A percentile compares a stretch with the other conserved stretches of the same genome.
Evolutionary conservation across 1,284 basidiomycete genomes (phyloP).

Genomic region (Trametes polyzona): DNA sequence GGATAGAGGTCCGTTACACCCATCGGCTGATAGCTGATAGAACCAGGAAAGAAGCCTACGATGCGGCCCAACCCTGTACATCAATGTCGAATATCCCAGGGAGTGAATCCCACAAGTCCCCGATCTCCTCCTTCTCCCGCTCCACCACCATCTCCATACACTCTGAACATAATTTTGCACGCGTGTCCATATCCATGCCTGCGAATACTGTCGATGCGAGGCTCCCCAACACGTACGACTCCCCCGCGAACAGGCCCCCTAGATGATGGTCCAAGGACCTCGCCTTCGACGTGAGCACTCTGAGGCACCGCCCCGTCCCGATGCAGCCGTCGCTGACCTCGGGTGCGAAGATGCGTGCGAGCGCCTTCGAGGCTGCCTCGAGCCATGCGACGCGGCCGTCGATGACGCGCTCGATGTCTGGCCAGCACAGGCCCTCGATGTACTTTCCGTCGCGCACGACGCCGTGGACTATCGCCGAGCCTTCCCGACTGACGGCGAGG

Average conservation of each 20-base stretch:
- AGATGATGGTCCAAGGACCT: background rate
- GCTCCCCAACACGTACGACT: background rate
- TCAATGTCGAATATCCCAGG: background rate
- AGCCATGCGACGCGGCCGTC: conserved; percentile 5
- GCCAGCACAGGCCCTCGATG: background rate
- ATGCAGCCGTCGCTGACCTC: background rate
- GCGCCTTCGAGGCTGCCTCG: background rate
- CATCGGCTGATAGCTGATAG: no score
- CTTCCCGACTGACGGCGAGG: background rate
- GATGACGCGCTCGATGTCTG: conserved; percentile 3
- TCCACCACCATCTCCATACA: conserved; percentile 5
- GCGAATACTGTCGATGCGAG: conserved; percentile 1
- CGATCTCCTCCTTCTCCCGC: conserved; percentile 1
- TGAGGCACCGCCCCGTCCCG: background rate
- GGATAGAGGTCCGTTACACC: no score
- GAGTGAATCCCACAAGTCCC: conserved; percentile 1
- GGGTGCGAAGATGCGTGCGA: conserved; percentile 10
- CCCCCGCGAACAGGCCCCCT: background rate
- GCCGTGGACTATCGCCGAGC: background rate
- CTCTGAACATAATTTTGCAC: background rate
- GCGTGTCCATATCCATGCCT: background rate
- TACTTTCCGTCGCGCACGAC: background rate
- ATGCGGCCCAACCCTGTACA: conserved; percentile 1
- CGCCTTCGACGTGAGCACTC: background rate
- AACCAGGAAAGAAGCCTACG: no score